A percentile compares a stretch with the other conserved stretches of the same genome.
phyloP scores from a whole-genome alignment of 495 filamentous ascomycete genomes.

The Neurospora sp. region DNA sequence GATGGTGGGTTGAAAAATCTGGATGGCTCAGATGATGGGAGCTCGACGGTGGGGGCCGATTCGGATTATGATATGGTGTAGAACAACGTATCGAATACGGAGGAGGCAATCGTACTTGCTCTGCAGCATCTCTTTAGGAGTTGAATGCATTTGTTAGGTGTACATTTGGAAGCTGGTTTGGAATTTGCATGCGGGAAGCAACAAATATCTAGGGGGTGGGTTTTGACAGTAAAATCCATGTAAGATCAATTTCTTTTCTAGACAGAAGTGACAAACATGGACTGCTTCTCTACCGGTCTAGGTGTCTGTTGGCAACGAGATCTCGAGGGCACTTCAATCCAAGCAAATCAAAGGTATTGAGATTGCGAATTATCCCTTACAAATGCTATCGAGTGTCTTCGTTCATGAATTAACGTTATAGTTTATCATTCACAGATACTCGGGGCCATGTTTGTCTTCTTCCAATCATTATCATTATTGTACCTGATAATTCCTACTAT shows the following conservation, averaged over 20 bases:
- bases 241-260: no score
- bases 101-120: not conserved
- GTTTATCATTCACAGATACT: no score
- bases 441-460: not conserved
- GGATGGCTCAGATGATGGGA: conserved; percentile 1
- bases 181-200: not conserved
- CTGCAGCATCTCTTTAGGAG: not conserved
- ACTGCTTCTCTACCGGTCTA: no score
- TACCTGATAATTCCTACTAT: not conserved
- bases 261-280: no score
- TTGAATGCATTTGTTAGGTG: not conserved
- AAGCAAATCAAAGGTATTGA: no score
- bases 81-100: not conserved
- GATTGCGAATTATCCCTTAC: no score
- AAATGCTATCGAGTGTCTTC: not conserved
- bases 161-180: not conserved
- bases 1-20: not conserved
- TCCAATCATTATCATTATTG: not conserved
- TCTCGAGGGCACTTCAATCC: not conserved
- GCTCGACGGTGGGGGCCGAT: not conserved
- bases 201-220: not conserved
- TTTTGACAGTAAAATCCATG: no score
- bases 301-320: not conserved
- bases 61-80: not conserved
- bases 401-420: not conserved